These are phyloP conservation scores for Mycosarcoma maydis DNA, from an alignment of 1,284 basidiomycete genomes.

Conservation along the genomic window DNA sequence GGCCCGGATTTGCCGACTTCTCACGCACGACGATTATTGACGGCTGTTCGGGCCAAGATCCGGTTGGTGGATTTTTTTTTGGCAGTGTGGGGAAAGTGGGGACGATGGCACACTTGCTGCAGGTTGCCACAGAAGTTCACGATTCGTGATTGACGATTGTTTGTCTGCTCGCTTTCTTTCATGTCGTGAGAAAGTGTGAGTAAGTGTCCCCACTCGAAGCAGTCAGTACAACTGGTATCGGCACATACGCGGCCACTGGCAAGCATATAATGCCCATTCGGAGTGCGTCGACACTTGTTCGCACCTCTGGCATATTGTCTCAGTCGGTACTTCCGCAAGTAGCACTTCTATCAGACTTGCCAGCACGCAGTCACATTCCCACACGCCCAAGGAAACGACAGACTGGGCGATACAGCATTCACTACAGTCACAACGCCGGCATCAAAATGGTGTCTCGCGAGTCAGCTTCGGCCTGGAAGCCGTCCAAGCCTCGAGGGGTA, in stretches of 20 bases:
- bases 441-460: conserved; percentile 26
- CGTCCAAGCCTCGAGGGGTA: conserved; percentile 36
- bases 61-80: too few relatives aligned
- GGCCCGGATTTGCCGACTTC: conserved; percentile 36
- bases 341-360: neutral
- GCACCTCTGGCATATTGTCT: conserved; percentile 1
- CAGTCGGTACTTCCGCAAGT: conserved; percentile 14
- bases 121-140: neutral
- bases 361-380: conserved; percentile 6
- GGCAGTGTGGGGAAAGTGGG: conserved; percentile 1
- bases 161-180: neutral
- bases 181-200: too few relatives aligned
- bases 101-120: neutral
- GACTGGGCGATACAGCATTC: conserved; percentile 1
- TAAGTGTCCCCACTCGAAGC: neutral
- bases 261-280: conserved; percentile 21
- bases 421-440: conserved; percentile 10
- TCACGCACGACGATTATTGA: too few relatives aligned
- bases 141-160: too few relatives aligned
- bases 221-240: conserved; percentile 1
- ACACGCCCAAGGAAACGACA: conserved; percentile 2
- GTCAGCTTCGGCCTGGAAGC: conserved; percentile 31
- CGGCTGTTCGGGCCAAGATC: too few relatives aligned
- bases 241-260: conserved; percentile 1
- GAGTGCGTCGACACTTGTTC: conserved; percentile 13